Conservation (phyloP, 2,329 filamentous ascomycete species). For the Hypoxylon sp. region DNA sequence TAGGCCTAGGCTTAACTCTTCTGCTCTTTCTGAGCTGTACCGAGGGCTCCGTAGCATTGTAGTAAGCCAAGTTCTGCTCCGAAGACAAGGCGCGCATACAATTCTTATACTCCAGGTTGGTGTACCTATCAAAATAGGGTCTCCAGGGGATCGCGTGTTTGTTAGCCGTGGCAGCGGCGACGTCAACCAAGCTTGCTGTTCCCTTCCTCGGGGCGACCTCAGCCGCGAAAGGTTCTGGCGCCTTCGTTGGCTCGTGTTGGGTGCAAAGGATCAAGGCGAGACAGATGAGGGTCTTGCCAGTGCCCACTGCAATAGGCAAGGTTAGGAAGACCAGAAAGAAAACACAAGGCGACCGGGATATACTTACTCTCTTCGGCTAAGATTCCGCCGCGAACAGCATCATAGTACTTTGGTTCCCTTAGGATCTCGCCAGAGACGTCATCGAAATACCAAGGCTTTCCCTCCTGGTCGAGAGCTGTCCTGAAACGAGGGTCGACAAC, state of each 20-base stretch:
- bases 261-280: constrained; percentile 80
- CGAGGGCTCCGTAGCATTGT: constrained; percentile 57
- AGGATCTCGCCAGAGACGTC: constrained; percentile 68
- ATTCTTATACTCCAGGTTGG: constrained; percentile 57
- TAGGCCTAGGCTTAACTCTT: constrained; percentile 48
- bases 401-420: constrained; percentile 74
- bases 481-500: constrained; percentile 78
- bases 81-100: constrained; percentile 64
- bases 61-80: constrained; percentile 62
- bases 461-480: constrained; percentile 65
- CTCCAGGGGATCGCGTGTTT: constrained; percentile 76
- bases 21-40: constrained; percentile 50
- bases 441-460: constrained; percentile 74
- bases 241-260: constrained; percentile 69
- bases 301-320: constrained; percentile 59
- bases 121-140: constrained; percentile 63
- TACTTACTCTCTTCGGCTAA: constrained; percentile 71
- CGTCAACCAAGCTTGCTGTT: constrained; percentile 72
- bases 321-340: constrained; percentile 10
- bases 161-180: constrained; percentile 76
- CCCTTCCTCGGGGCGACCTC: constrained; percentile 50
- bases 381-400: constrained; percentile 77
- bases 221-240: constrained; percentile 65
- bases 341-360: not conserved
- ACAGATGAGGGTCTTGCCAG: constrained; percentile 89